These are phyloP conservation scores for Arachis stenosperma DNA, from an alignment of 306 rosid species.

Conservation along the genomic window DNA sequence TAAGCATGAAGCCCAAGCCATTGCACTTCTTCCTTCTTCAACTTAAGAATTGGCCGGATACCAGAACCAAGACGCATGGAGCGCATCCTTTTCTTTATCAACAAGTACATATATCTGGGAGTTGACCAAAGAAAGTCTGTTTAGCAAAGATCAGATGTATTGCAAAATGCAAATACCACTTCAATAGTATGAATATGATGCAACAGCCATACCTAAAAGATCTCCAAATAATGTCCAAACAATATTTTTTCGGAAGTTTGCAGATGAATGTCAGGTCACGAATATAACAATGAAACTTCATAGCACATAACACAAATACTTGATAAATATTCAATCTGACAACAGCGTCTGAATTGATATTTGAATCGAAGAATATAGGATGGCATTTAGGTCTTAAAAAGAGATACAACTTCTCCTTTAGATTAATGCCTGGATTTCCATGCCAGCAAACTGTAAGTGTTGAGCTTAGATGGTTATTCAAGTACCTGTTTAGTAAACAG, in stretches of 20 bases:
- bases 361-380: slow-evolving; percentile 82
- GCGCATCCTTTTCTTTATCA: slow-evolving; percentile 71
- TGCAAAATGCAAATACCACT: neutral
- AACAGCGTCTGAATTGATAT: slow-evolving; percentile 80
- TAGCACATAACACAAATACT: slow-evolving; percentile 71
- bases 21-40: slow-evolving; percentile 69
- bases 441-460: slow-evolving; percentile 78
- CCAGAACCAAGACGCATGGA: slow-evolving; percentile 41
- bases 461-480: slow-evolving; percentile 68
- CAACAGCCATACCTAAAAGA: slow-evolving; percentile 64
- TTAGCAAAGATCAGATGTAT: neutral
- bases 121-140: slow-evolving; percentile 2
- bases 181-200: slow-evolving; percentile 28
- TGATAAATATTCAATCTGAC: slow-evolving; percentile 83
- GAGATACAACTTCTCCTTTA: slow-evolving; percentile 60
- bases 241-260: slow-evolving; percentile 49
- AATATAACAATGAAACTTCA: slow-evolving; percentile 84
- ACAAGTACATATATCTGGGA: slow-evolving; percentile 64
- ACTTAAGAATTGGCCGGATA: slow-evolving; percentile 53
- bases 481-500: slow-evolving; percentile 63
- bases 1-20: slow-evolving; percentile 90
- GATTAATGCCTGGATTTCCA: slow-evolving; percentile 58
- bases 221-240: slow-evolving; percentile 48
- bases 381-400: slow-evolving; percentile 86
- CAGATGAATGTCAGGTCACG: slow-evolving; percentile 64